Evolutionary conservation across 2,329 filamentous ascomycete genomes (phyloP), one percentile per base, ranked within the genome.

Genomic region (Didymella glomerata): DNA sequence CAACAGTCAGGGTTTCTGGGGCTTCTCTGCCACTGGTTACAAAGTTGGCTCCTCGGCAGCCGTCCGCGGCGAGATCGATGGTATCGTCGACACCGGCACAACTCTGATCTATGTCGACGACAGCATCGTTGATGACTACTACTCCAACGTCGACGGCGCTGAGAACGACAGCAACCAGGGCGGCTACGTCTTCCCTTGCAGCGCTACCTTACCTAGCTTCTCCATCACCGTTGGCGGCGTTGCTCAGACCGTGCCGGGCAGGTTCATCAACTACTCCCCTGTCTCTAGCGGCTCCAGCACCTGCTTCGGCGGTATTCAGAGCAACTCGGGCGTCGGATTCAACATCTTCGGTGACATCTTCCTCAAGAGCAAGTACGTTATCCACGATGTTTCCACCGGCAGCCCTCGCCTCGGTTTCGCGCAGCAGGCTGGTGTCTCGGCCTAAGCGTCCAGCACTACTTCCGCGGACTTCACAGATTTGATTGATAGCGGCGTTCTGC

Each of bases 291-390:
- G 76, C n/a, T 72, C 72, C 60, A 68, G 67, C 32, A 76, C 69
- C 55, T 95, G 92, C 82, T 93, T 86, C 75, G 91, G 91, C 54
- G 92, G 91, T 48, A 84, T 96, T 63, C 92, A 95, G 81, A 82
- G 78, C 63, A 81, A 84, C 67, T 70, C 76, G 1, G 84, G 82
- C n/a, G 76, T 89, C 46, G 82, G 82, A 6, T 82, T 88, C 63
- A 86, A 83, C 55, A 92, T 96, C 70, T 85, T 93, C 55, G 92
- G 92, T 10, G 90, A 93, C 61, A 82, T 90, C 55, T 91, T 93
- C 80, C 83, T 95, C 66, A 95, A 95, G 85, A 85, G 85, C 54
- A 82, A 90, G 63, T 93, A 90, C 72, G 87, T 89, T 28, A 86
- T 92, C 47, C 92, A 77, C 66, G 76, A 76, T 27, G 64, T 68